Percentiles rank a stretch among this genome's conserved stretches.
These are phyloP conservation scores for Pigoraptor vietnamica DNA, from an alignment of 78 protist genomes.

Conservation along the genomic window DNA sequence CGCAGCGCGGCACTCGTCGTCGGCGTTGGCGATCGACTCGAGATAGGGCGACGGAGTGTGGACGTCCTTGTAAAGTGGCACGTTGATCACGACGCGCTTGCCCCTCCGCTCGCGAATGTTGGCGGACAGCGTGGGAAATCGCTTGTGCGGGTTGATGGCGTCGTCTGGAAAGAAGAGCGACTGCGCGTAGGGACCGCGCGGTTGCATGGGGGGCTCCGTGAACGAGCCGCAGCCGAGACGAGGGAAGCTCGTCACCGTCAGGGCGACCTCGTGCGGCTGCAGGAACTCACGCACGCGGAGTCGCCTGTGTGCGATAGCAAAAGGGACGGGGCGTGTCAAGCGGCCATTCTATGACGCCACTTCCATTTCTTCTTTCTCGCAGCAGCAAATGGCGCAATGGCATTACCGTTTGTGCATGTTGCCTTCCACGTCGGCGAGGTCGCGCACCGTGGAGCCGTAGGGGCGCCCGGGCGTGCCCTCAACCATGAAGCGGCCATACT, in stretches of 20 bases:
- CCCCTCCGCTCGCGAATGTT: slow-evolving; percentile 87
- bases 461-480: slow-evolving; percentile 90
- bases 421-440: slow-evolving; percentile 31
- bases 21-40: slow-evolving; percentile 12
- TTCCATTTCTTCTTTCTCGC: background rate
- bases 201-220: slow-evolving; percentile 34
- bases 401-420: no score
- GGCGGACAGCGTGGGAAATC: slow-evolving; percentile 80
- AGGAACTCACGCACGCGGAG: background rate
- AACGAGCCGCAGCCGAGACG: slow-evolving; percentile 9
- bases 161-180: slow-evolving; percentile 80
- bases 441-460: slow-evolving; percentile 31
- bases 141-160: slow-evolving; percentile 79
- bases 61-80: slow-evolving; percentile 82
- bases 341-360: background rate
- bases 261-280: background rate
- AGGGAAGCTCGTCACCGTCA: slow-evolving; percentile 27
- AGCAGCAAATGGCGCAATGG: no score
- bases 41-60: slow-evolving; percentile 48
- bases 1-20: slow-evolving; percentile 2
- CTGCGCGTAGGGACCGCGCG: slow-evolving; percentile 52
- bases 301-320: background rate
- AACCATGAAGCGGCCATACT: slow-evolving; percentile 85
- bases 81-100: slow-evolving; percentile 65
- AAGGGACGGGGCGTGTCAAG: no score